These are phyloP conservation scores for Zygosaccharomyces lentus DNA, from an alignment of 805 yeast species.

Conservation along the genomic window DNA sequence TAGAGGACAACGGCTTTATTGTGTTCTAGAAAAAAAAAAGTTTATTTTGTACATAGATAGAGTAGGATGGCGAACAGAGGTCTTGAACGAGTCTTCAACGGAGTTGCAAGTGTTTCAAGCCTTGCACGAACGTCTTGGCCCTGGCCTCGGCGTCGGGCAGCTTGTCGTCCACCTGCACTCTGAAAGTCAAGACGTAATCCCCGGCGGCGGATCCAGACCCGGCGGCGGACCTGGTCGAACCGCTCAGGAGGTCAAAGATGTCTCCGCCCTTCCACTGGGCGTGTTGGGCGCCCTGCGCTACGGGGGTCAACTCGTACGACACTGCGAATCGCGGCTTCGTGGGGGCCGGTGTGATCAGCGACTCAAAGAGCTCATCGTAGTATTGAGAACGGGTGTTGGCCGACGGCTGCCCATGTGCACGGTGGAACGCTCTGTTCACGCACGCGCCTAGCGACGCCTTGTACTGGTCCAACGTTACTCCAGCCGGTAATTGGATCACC, in stretches of 20 bases:
- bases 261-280: conserved; percentile 19
- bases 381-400: conserved; percentile 39
- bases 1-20: conserved; percentile 83
- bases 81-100: conserved; percentile 4
- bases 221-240: conserved; percentile 1
- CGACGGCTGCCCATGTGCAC: conserved; percentile 27
- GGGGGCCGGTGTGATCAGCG: conserved; percentile 44
- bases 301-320: conserved; percentile 19
- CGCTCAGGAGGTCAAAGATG: conserved; percentile 28
- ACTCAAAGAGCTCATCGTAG: conserved; percentile 59
- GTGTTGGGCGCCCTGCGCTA: conserved; percentile 12
- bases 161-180: conserved; percentile 21
- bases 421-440: conserved; percentile 41
- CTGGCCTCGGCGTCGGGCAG: conserved; percentile 24
- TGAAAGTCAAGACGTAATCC: conserved; percentile 21
- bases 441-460: conserved; percentile 46
- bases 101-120: conserved; percentile 18
- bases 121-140: conserved; percentile 26
- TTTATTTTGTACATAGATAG: not conserved
- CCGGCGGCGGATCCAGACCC: conserved; percentile 1
- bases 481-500: conserved; percentile 30
- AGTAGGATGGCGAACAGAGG: too few relatives aligned
- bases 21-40: conserved; percentile 37
- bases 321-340: conserved; percentile 27
- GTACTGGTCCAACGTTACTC: conserved; percentile 36